Percentiles rank a stretch among this genome's conserved stretches.
These are phyloP conservation scores for Nadsonia starkeyi-henricii DNA, from an alignment of 1,139 yeast species.

Conservation along the genomic window DNA sequence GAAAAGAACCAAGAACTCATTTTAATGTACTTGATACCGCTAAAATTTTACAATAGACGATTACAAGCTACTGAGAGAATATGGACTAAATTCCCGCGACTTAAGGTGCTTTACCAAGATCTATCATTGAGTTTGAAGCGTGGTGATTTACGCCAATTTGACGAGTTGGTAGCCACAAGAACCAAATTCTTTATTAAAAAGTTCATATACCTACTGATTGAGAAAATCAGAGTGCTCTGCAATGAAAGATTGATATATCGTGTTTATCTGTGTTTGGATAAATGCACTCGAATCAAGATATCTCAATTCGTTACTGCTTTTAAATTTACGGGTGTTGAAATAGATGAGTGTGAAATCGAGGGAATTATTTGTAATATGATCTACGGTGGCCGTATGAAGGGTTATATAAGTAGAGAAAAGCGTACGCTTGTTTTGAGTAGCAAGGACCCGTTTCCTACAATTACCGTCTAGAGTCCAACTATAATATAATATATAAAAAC, in stretches of 20 bases:
- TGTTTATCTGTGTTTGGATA: slow-evolving; percentile 27
- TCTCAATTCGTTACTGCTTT: slow-evolving; percentile 36
- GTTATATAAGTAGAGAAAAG: slow-evolving; percentile 69
- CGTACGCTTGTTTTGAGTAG: slow-evolving; percentile 66
- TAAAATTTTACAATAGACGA: slow-evolving; percentile 17
- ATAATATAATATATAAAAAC: too few species aligned
- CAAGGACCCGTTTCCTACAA: slow-evolving; percentile 52
- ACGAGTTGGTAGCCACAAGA: slow-evolving; percentile 29
- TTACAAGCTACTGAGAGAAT: slow-evolving; percentile 24
- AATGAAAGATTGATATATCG: slow-evolving; percentile 39
- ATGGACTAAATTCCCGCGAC: slow-evolving; percentile 33
- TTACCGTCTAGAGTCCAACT: neutral
- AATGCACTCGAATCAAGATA: slow-evolving; percentile 33
- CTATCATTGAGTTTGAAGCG: slow-evolving; percentile 23
- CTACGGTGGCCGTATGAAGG: slow-evolving; percentile 50
- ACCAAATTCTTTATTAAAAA: slow-evolving; percentile 41
- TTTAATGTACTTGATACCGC: slow-evolving; percentile 26
- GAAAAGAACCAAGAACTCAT: slow-evolving; percentile 25
- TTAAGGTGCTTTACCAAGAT: slow-evolving; percentile 33
- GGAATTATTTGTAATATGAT: slow-evolving; percentile 60
- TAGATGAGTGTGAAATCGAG: slow-evolving; percentile 37
- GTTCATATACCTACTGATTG: slow-evolving; percentile 50
- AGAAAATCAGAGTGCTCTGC: slow-evolving; percentile 38
- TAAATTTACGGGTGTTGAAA: slow-evolving; percentile 21
- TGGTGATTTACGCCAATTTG: slow-evolving; percentile 28